Conservation (phyloP, 2,329 filamentous ascomycete species). For the Passalora sequoiae region DNA sequence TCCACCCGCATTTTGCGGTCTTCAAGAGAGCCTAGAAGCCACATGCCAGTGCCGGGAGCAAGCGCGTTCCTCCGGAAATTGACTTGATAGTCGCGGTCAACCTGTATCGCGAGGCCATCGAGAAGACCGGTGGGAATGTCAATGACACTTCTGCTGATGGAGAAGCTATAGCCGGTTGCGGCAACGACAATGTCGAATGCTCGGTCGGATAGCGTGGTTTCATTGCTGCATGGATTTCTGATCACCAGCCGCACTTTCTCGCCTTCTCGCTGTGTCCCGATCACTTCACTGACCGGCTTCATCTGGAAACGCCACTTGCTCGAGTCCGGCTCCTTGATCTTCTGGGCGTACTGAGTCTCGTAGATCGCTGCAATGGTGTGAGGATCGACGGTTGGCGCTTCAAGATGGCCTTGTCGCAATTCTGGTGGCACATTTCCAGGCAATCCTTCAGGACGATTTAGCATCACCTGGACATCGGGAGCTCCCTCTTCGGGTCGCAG, state of each 20-base stretch:
- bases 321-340: constrained; percentile 17
- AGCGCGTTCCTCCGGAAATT: constrained; percentile 21
- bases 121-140: constrained; percentile 13
- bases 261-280: constrained; percentile 9
- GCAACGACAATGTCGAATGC: constrained; percentile 23
- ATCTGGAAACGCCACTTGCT: constrained; percentile 23
- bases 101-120: constrained; percentile 16
- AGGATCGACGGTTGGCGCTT: constrained; percentile 19
- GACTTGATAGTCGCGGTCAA: constrained; percentile 22
- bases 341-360: constrained; percentile 24
- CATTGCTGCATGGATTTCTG: constrained; percentile 17
- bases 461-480: constrained; percentile 18
- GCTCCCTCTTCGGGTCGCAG: constrained; percentile 22
- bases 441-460: constrained; percentile 7
- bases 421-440: constrained; percentile 19
- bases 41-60: constrained; percentile 19
- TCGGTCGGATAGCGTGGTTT: constrained; percentile 6
- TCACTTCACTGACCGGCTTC: constrained; percentile 14
- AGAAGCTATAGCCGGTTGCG: constrained; percentile 18
- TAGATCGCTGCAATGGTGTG: constrained; percentile 23
- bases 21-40: constrained; percentile 23
- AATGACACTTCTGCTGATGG: constrained; percentile 13
- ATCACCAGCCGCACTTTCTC: constrained; percentile 14
- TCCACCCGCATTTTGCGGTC: constrained; percentile 19
- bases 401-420: constrained; percentile 13